Base-by-base conservation (phyloP, 208 protist genomes). In the Leptomonas pyrrhocoris region DNA sequence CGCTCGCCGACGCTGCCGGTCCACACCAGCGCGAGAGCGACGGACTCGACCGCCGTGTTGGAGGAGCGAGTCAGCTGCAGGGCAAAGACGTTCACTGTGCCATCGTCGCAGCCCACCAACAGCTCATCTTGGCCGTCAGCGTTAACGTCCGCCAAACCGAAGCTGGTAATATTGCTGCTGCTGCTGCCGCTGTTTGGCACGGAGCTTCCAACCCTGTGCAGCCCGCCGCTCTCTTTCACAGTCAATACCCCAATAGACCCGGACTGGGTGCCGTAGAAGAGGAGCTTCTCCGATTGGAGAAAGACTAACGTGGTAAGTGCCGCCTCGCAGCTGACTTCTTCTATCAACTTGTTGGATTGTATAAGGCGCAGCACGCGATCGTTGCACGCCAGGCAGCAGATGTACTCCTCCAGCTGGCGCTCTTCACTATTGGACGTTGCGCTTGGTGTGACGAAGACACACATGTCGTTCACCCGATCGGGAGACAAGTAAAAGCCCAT, bases 401-500 rank as follows among this genome's bases (percentile, higher is more conserved):
- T 66, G 65, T 91, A 96, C 59, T 94, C 84, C 12, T 68, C 73
- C 62, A 92, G 69, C 42, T 67, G 63, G 40, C 63, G 64, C 34
- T 71, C 72, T 21, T 40, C 64, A 15, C 48, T 57, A 8, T n/a
- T 38, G 13, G 28, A 25, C 23, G 43, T 31, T 9, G 64, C 31
- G 48, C 11, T 49, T 11, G 72, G 72, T 36, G 34, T 15, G n/a
- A 72, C 31, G 50, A 68, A 77, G 23, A 72, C 46, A 30, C 72
- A 77, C 82, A 96, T 90, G 40, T 74, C 79, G 60, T 94, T 87
- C n/a, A 97, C 83, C 25, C 88, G 79, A 51, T 97, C 93, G 18
- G 93, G 90, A 0, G 86, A 80, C 68, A 97, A 86, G 82, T 83
- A 97, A 46, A 96, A 94, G 36, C 90, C 90, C 9, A 92, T 71